Evolutionary conservation across 2,329 filamentous ascomycete genomes (phyloP), one percentile per base, ranked within the genome.

Genomic region (Berkeleyomyces rouxiae): DNA sequence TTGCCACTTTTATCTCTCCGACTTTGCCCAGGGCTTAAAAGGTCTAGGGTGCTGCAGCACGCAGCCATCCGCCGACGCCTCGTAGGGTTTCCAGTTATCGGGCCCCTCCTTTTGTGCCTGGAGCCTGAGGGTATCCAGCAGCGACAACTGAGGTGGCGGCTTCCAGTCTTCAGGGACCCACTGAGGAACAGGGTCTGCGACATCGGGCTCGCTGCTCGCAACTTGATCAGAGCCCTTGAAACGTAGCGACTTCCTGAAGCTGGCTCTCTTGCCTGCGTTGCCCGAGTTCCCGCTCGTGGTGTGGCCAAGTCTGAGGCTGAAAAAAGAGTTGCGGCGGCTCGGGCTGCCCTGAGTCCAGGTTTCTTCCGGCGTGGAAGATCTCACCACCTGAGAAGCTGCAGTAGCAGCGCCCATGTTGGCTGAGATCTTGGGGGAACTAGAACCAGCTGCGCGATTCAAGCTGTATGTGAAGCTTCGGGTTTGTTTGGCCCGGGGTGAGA

Each of bases 121-220:
- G 10, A 43, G 61, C 49, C 58, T 49, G 3, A 62, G 61, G 10
- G 39, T 51, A 16, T 62, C 61, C 42, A 62, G 51, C 23, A 44
- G 61, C 5, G 61, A 58, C 23, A 62, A 16, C 23, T 55, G 61
- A 23, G 61, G 36, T 39, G 46, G 37, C 23, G 61, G 61, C 3
- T 51, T 40, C 61, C 61, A 62, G 40, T 62, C 61, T 36, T 62
- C 61, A 13, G 61, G 61, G 9, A 62, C 40, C 61, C 61, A 62
- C 23, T 46, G 33, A 3, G 61, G 61, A 9, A 46, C 51, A 9
- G 42, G 40, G 4, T 58, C 61, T 16, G 51, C 53, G 33, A 58
- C 36, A 39, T 62, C 61, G 4, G 40, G 39, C 5, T 51, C 49
- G 6, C 61, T 57, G 10, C 58, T 4, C 10, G n/a, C 10, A 23